These are phyloP conservation scores for Cutaneotrichosporon daszewskae DNA, from an alignment of 1,284 basidiomycete species.

Conservation along the genomic window DNA sequence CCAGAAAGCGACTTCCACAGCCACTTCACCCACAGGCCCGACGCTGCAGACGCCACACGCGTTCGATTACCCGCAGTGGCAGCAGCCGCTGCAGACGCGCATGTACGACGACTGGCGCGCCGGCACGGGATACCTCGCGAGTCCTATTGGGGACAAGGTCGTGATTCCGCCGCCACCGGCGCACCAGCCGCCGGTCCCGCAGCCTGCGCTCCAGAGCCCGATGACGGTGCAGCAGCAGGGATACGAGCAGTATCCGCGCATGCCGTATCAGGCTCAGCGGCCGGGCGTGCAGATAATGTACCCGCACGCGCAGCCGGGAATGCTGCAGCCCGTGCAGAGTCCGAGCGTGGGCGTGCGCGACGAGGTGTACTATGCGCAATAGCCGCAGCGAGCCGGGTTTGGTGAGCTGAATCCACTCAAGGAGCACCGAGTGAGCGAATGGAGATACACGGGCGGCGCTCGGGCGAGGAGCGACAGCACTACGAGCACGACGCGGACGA, in stretches of 20 bases:
- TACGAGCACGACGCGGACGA: too few species aligned
- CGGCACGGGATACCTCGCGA: constrained; percentile 1
- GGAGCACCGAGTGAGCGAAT: too few species aligned
- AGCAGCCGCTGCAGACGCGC: constrained; percentile 2
- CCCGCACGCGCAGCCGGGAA: background rate
- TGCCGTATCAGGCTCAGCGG: background rate
- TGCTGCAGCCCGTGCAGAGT: too few species aligned
- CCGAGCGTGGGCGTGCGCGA: too few species aligned
- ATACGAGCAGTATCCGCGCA: background rate
- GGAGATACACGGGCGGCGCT: too few species aligned
- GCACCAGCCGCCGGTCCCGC: background rate
- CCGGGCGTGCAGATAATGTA: background rate
- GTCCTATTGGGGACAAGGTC: background rate
- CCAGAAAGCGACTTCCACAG: constrained; percentile 10
- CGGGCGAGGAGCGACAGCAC: too few species aligned
- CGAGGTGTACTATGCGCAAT: too few species aligned
- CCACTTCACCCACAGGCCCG: constrained; percentile 11
- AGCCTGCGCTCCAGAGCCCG: constrained; percentile 4
- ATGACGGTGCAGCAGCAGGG: background rate
- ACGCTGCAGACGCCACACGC: constrained; percentile 14
- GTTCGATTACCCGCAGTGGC: constrained; percentile 4
- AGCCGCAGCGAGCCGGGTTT: too few species aligned
- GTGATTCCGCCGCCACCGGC: background rate
- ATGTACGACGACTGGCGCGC: constrained; percentile 9
- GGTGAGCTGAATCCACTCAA: too few species aligned